These are phyloP conservation scores for Lecanicillium sp. DNA, from an alignment of 2,329 filamentous ascomycete genomes.

Conservation along the genomic window DNA sequence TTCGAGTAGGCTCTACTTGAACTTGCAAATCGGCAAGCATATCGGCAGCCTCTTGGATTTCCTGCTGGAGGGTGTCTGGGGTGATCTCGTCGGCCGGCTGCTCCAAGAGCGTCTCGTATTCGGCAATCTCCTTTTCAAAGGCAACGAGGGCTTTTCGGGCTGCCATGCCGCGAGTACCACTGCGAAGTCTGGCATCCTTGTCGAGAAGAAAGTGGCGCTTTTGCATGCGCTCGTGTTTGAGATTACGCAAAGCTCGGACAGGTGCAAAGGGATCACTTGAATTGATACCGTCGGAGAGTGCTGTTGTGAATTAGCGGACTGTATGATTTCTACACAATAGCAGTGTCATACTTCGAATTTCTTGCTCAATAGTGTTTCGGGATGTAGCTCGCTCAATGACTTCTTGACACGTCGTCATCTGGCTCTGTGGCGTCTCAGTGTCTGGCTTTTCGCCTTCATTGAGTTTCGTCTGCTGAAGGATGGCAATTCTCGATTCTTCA, in stretches of 20 bases:
- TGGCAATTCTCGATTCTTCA: constrained; percentile 56
- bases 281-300: constrained; percentile 56
- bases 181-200: constrained; percentile 67
- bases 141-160: constrained; percentile 69
- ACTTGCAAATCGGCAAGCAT: constrained; percentile 64
- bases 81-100: constrained; percentile 53
- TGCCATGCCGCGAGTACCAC: constrained; percentile 66
- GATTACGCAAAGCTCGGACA: constrained; percentile 52
- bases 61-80: constrained; percentile 49
- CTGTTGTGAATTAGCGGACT: constrained; percentile 23
- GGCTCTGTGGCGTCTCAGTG: constrained; percentile 11
- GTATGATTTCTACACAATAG: not conserved
- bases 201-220: constrained; percentile 61
- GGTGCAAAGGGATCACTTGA: constrained; percentile 49
- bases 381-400: constrained; percentile 58
- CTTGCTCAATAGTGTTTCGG: constrained; percentile 50
- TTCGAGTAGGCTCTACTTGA: constrained; percentile 58
- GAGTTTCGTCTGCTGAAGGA: constrained; percentile 60
- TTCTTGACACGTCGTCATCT: constrained; percentile 53
- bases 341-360: constrained; percentile 48
- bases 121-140: constrained; percentile 60
- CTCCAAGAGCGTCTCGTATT: constrained; percentile 45
- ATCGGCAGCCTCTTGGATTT: constrained; percentile 64
- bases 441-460: constrained; percentile 13
- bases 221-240: constrained; percentile 57